Base-by-base conservation (phyloP, 768 basidiomycete genomes). In the Cystofilobasidium capitatum region DNA sequence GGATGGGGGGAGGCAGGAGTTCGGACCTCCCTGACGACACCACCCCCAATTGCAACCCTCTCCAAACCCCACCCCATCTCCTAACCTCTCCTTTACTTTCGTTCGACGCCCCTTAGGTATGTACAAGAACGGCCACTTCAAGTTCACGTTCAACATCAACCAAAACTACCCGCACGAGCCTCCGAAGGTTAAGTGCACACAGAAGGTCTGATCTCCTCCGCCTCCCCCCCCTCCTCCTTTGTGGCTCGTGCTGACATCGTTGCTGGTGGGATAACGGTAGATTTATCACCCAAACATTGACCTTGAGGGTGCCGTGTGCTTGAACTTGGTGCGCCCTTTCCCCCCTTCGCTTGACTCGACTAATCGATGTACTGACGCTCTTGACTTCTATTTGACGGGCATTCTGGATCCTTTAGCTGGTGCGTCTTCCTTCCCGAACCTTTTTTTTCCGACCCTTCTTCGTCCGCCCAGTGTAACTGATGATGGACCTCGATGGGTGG, bases 211-310 rank as follows among this genome's bases (percentile, higher is more conserved):
- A 17, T 24, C 31, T 13, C 10, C 16, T 40, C 39, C 29, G 20
- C 7, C 39, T 31, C 22, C 3, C 37, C 33, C 35, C 33, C 20
- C 35, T 13, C 47, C 16, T 47, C 31, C 40, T 62, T 54, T 5
- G 29, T 17, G 31, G 29, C 60, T 33, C 24, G 36, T 33, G 29
- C 26, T 31, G 13, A 54, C 8, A 22, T 31, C n/a, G 51, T n/a
- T 39, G 8, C 37, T 62, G 10, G n/a, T 42, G 60, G 14, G 6
- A 22, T 42, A 7, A 6, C 40, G 16, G 9, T 62, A 98, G 94
- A 97, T 98, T 75, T 99, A 99, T 77, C 96, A 99, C 76, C 96
- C 96, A 0, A 99, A 99, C 74, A 87, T 99, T 62, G 96, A 99
- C 77, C 83, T 96, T 42, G 91, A 97, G 76, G 96, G 96, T 54